Evolutionary conservation across 2,329 filamentous ascomycete species (phyloP), one percentile per base, ranked within the genome.

Genomic region (Microdochium paspali): DNA sequence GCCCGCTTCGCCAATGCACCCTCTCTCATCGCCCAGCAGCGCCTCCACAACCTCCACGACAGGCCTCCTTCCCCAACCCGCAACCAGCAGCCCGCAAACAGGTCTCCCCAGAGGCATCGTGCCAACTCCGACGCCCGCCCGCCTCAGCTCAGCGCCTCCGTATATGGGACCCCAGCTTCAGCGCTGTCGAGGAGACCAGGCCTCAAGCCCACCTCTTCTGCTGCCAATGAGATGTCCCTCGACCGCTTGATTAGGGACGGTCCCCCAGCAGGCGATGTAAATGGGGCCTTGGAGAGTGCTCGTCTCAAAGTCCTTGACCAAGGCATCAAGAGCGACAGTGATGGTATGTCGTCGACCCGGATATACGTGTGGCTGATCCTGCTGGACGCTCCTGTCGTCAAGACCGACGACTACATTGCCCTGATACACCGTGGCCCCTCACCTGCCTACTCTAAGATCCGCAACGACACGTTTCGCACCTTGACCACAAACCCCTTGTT

Each of bases 301-400:
- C 77, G 87, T 45, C 79, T 84, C 66, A 85, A 85, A 57, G 83
- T 91, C 45, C 68, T 90, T 46, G 80, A 85, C 53, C 80, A 87
- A 58, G 86, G 86, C 51, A 80, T 90, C 61, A 86, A 85, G 60
- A 82, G 81, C 56, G 87, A 89, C 59, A 78, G 75, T 54, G 87
- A 91, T 65, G 87, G 87, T 72, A 90, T 90, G 85, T 98, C 93
- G 20, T 85, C 90, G 43, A 73, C 93, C 52, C 85, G 93, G 59
- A 94, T 97, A 63, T 97, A 98, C 65, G 81, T 95, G 54, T 98
- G 93, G 93, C 79, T 97, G 35, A 87, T 95, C 56, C 80, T 98
- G 12, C 84, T 98, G 57, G 87, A 95, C 61, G 84, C 90, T 26
- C 84, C 89, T 6, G 82, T 95, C 40, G 73, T 96, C 53, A 78